Conservation (phyloP, 495 filamentous ascomycete genomes). For the Pseudotulostoma volvatum region DNA sequence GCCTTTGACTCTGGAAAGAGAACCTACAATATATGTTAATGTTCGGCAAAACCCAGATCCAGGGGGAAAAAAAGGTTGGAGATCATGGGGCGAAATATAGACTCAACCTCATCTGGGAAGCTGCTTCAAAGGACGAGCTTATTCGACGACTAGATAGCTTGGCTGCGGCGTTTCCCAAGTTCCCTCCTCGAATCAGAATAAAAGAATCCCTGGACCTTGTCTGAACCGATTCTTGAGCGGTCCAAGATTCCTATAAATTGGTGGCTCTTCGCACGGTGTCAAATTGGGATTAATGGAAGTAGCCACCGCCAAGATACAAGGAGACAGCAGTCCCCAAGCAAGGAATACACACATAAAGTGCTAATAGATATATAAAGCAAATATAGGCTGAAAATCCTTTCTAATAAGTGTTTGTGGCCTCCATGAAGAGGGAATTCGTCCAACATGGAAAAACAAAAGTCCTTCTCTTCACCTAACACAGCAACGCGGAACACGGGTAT, state of each 20-base stretch:
- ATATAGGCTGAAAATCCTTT: neutral
- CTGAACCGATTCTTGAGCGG: neutral
- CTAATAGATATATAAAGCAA: neutral
- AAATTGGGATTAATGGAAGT: neutral
- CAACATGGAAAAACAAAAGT: no score
- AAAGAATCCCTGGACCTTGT: neutral
- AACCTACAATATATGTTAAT: no score
- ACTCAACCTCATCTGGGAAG: neutral
- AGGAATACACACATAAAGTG: neutral
- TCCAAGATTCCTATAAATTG: neutral
- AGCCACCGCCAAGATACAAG: neutral
- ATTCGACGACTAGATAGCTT: neutral
- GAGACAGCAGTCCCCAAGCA: neutral
- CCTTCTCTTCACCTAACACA: no score
- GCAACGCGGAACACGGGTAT: neutral
- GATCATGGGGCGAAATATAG: neutral
- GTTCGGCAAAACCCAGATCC: no score
- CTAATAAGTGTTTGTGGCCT: neutral
- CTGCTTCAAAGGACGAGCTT: neutral
- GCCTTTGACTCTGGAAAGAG: no score
- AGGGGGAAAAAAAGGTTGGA: no score
- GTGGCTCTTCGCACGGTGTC: neutral
- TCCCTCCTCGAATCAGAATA: neutral
- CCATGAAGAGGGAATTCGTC: no score
- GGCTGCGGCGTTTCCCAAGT: neutral